Evolutionary conservation across 768 basidiomycete species (phyloP).

Genomic region (Calvatia gigantea): DNA sequence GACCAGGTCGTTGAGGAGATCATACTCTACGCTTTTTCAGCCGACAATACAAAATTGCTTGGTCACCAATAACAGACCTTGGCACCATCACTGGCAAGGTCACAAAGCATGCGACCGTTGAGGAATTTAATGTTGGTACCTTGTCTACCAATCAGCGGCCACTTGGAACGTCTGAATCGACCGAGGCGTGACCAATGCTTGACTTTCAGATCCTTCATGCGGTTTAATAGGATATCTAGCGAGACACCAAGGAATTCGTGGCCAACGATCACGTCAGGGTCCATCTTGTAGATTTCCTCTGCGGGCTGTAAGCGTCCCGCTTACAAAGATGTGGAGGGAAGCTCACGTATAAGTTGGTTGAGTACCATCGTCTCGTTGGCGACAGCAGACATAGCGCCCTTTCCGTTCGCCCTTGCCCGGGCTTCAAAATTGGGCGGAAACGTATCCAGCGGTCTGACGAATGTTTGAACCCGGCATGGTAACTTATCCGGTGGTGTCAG

Average conservation of each 20-base stretch:
- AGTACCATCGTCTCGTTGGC: constrained; percentile 85
- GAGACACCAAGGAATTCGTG: constrained; percentile 92
- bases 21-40: constrained; percentile 63
- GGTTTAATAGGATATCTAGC: constrained; percentile 85
- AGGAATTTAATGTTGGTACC: constrained; percentile 83
- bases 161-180: constrained; percentile 79
- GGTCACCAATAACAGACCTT: constrained; percentile 51
- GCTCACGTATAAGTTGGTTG: constrained; percentile 70
- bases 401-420: constrained; percentile 57
- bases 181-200: constrained; percentile 95
- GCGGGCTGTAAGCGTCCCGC: constrained; percentile 5
- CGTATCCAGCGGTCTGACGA: constrained; percentile 83
- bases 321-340: not conserved
- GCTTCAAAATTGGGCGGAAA: constrained; percentile 85
- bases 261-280: constrained; percentile 93
- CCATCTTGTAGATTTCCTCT: constrained; percentile 79
- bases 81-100: constrained; percentile 91
- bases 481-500: constrained; percentile 86
- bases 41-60: not conserved
- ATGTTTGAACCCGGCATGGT: constrained; percentile 80
- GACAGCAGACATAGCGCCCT: constrained; percentile 68
- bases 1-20: constrained; percentile 98
- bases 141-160: constrained; percentile 78
- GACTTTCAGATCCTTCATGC: constrained; percentile 86
- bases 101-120: constrained; percentile 84